phyloP scores from a whole-genome alignment of 768 basidiomycete species.

The Mycena albidolilacea region DNA sequence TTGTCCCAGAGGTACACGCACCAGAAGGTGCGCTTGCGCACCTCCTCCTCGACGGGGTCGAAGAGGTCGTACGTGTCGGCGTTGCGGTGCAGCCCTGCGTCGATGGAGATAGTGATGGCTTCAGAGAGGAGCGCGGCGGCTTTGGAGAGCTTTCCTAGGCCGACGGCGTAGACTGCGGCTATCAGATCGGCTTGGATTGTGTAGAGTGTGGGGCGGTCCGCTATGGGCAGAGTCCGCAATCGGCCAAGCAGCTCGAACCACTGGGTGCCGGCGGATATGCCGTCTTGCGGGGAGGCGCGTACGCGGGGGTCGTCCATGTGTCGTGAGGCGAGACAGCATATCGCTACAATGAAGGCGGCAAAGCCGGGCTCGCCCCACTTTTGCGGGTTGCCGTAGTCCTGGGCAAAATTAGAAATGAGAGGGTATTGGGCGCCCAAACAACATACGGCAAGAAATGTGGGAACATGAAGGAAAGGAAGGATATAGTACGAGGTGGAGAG shows the following conservation, averaged over 20 bases:
- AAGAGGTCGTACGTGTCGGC: slow-evolving; percentile 91
- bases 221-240: slow-evolving; percentile 89
- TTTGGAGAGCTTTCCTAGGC: slow-evolving; percentile 89
- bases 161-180: slow-evolving; percentile 94
- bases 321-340: slow-evolving; percentile 92
- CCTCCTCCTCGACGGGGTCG: slow-evolving; percentile 91
- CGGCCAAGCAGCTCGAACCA: slow-evolving; percentile 94
- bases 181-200: slow-evolving; percentile 93
- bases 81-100: slow-evolving; percentile 90
- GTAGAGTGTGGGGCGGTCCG: slow-evolving; percentile 92
- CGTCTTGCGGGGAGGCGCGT: slow-evolving; percentile 84
- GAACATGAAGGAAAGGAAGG: slow-evolving; percentile 93
- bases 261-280: slow-evolving; percentile 90
- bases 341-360: slow-evolving; percentile 92
- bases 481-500: slow-evolving; percentile 95
- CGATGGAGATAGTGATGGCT: slow-evolving; percentile 88
- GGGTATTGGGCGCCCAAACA: slow-evolving; percentile 24
- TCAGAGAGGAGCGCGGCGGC: slow-evolving; percentile 90
- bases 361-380: slow-evolving; percentile 98
- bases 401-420: slow-evolving; percentile 21
- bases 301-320: slow-evolving; percentile 95
- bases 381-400: slow-evolving; percentile 95
- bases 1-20: slow-evolving; percentile 98
- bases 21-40: slow-evolving; percentile 96
- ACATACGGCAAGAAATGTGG: slow-evolving; percentile 84